Base-by-base conservation (phyloP, 441 rosid species). In the Eugenia klotzschiana region DNA sequence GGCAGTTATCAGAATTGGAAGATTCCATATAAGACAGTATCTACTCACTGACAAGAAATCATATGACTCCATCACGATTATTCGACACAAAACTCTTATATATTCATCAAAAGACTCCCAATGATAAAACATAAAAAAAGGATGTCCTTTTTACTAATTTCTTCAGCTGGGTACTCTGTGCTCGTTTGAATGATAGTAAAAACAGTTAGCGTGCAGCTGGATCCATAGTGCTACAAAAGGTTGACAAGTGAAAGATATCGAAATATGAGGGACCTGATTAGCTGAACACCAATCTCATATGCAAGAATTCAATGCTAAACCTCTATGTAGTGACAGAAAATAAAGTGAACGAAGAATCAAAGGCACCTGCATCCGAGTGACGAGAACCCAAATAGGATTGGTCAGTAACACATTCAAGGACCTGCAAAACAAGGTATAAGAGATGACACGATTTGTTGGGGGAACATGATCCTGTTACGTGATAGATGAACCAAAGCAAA, bases 281-380 rank as follows among this genome's bases (percentile, higher is more conserved):
- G n/a, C 22, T 20, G 46, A 69, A 20, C n/a, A 37, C 77, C 25
- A 33, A 69, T 69, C 77, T 69, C 46, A 37, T 69, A 33, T 33
- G 15, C n/a, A 69, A 69, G 25, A 69, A 69, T 33, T 9, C 25
- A 18, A 69, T 37, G 41, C 25, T 37, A 46, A 27, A 52, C 60
- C n/a, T 13, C 51, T 22, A 40, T 57, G 23, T 50, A 73, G 18
- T 40, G 25, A 80, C 40, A 49, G n/a, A 50, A 82, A 80, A 69
- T 50, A 29, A 64, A 43, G 52, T 74, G 40, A 27, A 54, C 7
- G 82, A 40, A 82, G 50, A 51, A 46, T 22, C 40, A 83, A 52
- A 53, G 43, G 57, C 50, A 93, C 95, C 95, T 92, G 94, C 94
- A 93, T 93, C 20, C 96, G 94, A 58, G 93, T 93, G 79, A 93